Base-by-base conservation (phyloP, 2,329 filamentous ascomycete species). In the Arthroderma uncinatum region DNA sequence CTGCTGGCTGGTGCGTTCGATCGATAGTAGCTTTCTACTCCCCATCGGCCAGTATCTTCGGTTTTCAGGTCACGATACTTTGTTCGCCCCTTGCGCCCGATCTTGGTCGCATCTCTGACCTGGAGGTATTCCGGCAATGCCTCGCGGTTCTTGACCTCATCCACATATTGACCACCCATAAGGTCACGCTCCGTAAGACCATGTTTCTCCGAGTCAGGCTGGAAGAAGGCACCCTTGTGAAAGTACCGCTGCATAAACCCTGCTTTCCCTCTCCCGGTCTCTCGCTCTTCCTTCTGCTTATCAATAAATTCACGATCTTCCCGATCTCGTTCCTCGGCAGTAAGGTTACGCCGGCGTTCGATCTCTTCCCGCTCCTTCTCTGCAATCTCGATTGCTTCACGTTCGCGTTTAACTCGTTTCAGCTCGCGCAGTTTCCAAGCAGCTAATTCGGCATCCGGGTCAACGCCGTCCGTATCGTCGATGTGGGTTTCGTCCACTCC, bases 171-270 rank as follows among this genome's bases (percentile, higher is more conserved):
- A 1, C 85, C 82, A 12, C 91, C 91, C 82, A 95, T 95, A 62
- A 96, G 79, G 67, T 96, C 88, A 50, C 93, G 79, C 67, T 85
- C 81, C 61, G 87, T 84, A 48, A 96, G 76, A 0, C 89, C 88
- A 61, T 87, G 83, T 14, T 82, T 83, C 64, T 84, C 82, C 54
- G 84, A 79, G 64, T 94, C 87, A 55, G 91, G 89, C 63, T 86
- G 87, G 76, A 89, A 97, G 76, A 97, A 98, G 14, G 93, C 93
- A 53, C 93, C 93, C 74, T 91, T 92, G 78, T 98, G 93, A 72
- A 89, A 91, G 75, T 97, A 98, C 69, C 91, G 90, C 68, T 96
- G 91, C 87, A 97, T 89, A 70, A 84, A 96, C 1, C 81, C 81
- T 79, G 93, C 89, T 73, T 92, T 86, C 55, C 89, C 89, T 60